Base-by-base conservation (phyloP, 2,329 filamentous ascomycete species). In the Aspergillus unguis region DNA sequence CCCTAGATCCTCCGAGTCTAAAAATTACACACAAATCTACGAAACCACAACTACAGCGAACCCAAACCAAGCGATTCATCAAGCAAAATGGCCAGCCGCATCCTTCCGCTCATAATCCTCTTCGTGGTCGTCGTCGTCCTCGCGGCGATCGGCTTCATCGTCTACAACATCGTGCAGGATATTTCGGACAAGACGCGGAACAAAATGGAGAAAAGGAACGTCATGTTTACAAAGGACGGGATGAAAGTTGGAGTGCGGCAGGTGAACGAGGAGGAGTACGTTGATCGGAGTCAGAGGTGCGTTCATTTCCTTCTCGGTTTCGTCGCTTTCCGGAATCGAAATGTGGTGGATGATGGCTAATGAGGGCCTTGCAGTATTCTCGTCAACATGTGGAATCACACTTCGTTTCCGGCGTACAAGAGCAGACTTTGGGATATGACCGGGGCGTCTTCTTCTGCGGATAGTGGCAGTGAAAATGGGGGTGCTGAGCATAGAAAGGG, bases 181-280 rank as follows among this genome's bases (percentile, higher is more conserved):
- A 77, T 86, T 45, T 77, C 79, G 55, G 75, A 80, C 56, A 77
- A 77, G 57, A 83, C 82, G 40, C 75, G 75, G 41, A 76, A 79
- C 63, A 81, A 82, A 59, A 81, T 86, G 79, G 82, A 85, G 70
- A 82, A 82, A 74, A 83, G 83, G 67, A 78, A 86, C 58, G 76
- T 86, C 35, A 69, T 75, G 8, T 79, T 85, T 63, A 78, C 78
- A 2, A 82, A 80, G 63, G 82, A 85, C 41, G 84, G 83, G 25
- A 77, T 83, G 58, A 80, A 80, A 57, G 82, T 86, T 6, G 80
- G 80, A 1, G 78, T 85, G 41, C 83, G 80, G 68, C 79, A 85
- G 60, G 60, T 82, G 8, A 72, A 71, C 27, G 73, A 77, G 4
- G 83, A 86, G 71, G 75, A 80, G 32, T 82, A 84, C 61, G 77